These are phyloP conservation scores for Colletotrichum plurivorum DNA, from an alignment of 2,329 filamentous ascomycete species.

Conservation along the genomic window DNA sequence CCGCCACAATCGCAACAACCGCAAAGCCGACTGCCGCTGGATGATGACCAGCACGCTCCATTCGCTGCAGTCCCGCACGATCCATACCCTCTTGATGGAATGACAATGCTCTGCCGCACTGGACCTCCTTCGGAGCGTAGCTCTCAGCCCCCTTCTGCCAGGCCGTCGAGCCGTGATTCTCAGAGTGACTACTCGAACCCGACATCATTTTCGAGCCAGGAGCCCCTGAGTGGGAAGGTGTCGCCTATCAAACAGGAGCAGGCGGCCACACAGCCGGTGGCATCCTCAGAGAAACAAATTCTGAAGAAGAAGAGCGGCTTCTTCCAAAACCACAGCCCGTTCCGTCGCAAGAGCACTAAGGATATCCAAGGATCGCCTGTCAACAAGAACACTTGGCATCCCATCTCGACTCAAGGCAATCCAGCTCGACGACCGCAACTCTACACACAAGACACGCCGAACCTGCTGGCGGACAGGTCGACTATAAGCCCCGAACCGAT, in stretches of 20 bases:
- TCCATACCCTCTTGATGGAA: slow-evolving; percentile 93
- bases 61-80: slow-evolving; percentile 86
- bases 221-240: slow-evolving; percentile 79
- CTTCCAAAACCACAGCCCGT: slow-evolving; percentile 93
- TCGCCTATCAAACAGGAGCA: slow-evolving; percentile 80
- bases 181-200: slow-evolving; percentile 92
- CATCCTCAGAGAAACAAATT: slow-evolving; percentile 74
- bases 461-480: slow-evolving; percentile 58
- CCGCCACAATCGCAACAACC: slow-evolving; percentile 42
- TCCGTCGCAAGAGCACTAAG: slow-evolving; percentile 91
- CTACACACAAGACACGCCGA: slow-evolving; percentile 55
- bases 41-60: slow-evolving; percentile 69
- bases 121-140: slow-evolving; percentile 72
- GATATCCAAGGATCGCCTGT: slow-evolving; percentile 64
- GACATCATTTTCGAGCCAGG: slow-evolving; percentile 89
- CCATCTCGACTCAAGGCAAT: slow-evolving; percentile 47
- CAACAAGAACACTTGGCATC: slow-evolving; percentile 74
- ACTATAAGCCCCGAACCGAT: slow-evolving; percentile 83
- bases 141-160: slow-evolving; percentile 69
- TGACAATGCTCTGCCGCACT: slow-evolving; percentile 96
- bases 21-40: slow-evolving; percentile 55
- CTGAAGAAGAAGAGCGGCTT: slow-evolving; percentile 85
- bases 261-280: slow-evolving; percentile 57
- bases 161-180: slow-evolving; percentile 88
- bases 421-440: slow-evolving; percentile 56